Conservation (phyloP, 768 basidiomycete genomes). For the Suillus bovinus region DNA sequence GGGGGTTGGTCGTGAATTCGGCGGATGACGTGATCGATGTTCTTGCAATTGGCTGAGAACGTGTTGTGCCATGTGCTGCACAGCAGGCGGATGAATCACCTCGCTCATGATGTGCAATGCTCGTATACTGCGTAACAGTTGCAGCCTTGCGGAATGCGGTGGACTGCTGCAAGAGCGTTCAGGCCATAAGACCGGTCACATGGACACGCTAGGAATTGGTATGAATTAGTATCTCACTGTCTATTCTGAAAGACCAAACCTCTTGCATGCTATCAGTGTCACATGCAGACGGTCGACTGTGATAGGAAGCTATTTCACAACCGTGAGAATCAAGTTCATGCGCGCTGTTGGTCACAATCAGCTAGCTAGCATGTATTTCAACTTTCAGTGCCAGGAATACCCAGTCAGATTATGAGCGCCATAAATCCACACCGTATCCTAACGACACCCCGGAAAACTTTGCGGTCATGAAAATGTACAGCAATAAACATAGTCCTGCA, state of each 20-base stretch:
- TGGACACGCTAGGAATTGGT: not conserved
- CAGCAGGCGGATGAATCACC: constrained; percentile 30
- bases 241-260: not conserved
- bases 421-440: constrained; percentile 28
- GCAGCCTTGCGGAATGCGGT: not conserved
- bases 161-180: not conserved
- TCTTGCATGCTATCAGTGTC: too few relatives aligned
- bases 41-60: constrained; percentile 36
- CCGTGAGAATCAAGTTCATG: not conserved
- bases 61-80: constrained; percentile 40
- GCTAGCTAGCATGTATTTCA: not conserved
- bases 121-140: not conserved
- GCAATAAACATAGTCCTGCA: constrained; percentile 12
- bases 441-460: not conserved
- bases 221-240: not conserved
- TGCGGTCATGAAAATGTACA: constrained; percentile 4
- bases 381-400: not conserved
- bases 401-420: constrained; percentile 22
- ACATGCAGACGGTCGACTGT: not conserved
- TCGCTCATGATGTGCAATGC: not conserved
- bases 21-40: constrained; percentile 27
- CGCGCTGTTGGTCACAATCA: too few relatives aligned
- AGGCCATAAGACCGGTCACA: constrained; percentile 11
- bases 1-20: constrained; percentile 40
- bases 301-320: too few relatives aligned